A percentile compares a stretch with the other conserved stretches of the same genome.
These are phyloP conservation scores for Aspergillus campestris DNA, from an alignment of 495 filamentous ascomycete species.

Conservation along the genomic window DNA sequence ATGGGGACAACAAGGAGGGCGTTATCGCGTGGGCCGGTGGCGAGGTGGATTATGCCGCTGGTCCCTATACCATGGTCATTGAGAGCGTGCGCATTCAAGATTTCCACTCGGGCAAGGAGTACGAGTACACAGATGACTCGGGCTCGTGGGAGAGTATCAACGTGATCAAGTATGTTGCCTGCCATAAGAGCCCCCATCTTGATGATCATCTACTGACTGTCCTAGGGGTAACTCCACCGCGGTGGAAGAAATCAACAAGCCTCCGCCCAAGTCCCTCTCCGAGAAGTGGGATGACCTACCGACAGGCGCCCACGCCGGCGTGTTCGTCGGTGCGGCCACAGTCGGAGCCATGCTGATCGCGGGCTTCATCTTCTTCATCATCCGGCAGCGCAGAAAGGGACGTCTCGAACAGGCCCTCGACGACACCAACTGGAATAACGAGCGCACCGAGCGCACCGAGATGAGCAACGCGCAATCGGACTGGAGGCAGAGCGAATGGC, in stretches of 20 bases:
- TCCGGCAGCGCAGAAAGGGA: slow-evolving; percentile 59
- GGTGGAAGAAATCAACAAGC: slow-evolving; percentile 23
- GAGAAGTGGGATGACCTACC: slow-evolving; percentile 53
- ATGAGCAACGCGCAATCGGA: slow-evolving; percentile 46
- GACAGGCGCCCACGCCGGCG: slow-evolving; percentile 44
- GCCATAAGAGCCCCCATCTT: not conserved
- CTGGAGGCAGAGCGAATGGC: slow-evolving; percentile 35
- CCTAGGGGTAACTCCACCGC: slow-evolving; percentile 57
- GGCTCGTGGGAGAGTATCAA: slow-evolving; percentile 69
- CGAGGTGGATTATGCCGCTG: slow-evolving; percentile 58
- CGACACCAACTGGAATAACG: slow-evolving; percentile 45
- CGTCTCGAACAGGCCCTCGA: slow-evolving; percentile 51
- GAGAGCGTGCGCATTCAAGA: slow-evolving; percentile 58
- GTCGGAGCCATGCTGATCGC: slow-evolving; percentile 43
- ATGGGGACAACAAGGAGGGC: slow-evolving; percentile 53
- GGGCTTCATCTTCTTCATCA: slow-evolving; percentile 49
- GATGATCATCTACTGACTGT: not conserved
- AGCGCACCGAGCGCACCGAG: slow-evolving; percentile 58
- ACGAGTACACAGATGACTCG: slow-evolving; percentile 55
- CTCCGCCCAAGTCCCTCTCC: slow-evolving; percentile 33
- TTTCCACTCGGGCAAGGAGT: slow-evolving; percentile 58
- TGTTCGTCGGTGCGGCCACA: slow-evolving; percentile 45
- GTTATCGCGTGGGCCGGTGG: slow-evolving; percentile 75
- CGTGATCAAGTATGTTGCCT: slow-evolving; percentile 45
- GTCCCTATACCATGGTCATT: slow-evolving; percentile 74